Evolutionary conservation across 2,329 filamentous ascomycete genomes (phyloP).

Genomic region (Phyllosticta citribraziliensis): DNA sequence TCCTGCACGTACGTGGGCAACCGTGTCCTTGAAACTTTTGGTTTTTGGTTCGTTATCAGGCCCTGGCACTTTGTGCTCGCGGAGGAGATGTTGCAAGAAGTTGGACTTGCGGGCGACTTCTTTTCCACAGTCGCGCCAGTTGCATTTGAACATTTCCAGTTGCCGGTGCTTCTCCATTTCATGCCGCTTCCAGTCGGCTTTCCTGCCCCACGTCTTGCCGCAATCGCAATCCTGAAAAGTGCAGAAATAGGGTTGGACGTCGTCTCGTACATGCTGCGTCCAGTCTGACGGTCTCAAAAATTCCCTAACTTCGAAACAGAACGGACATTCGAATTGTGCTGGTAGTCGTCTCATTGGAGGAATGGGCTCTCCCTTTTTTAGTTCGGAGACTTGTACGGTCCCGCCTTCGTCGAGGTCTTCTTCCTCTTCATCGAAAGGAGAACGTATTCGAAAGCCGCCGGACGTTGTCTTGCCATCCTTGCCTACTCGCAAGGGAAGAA

Average conservation of each 20-base stretch:
- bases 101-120: slow-evolving; percentile 83
- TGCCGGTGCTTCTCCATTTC: slow-evolving; percentile 88
- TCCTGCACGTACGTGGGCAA: slow-evolving; percentile 34
- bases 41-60: slow-evolving; percentile 58
- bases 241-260: slow-evolving; percentile 87
- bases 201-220: slow-evolving; percentile 86
- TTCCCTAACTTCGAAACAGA: slow-evolving; percentile 78
- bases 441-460: slow-evolving; percentile 45
- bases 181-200: slow-evolving; percentile 91
- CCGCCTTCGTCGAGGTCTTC: slow-evolving; percentile 59
- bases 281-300: slow-evolving; percentile 90
- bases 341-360: slow-evolving; percentile 69
- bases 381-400: slow-evolving; percentile 46
- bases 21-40: slow-evolving; percentile 39
- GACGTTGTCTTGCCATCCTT: slow-evolving; percentile 50
- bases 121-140: slow-evolving; percentile 70
- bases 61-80: slow-evolving; percentile 69
- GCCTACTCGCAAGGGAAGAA: slow-evolving; percentile 51
- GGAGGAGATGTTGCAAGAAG: slow-evolving; percentile 83
- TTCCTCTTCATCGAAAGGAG: slow-evolving; percentile 53
- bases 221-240: slow-evolving; percentile 77
- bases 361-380: slow-evolving; percentile 70
- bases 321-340: slow-evolving; percentile 78
- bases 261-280: slow-evolving; percentile 94
- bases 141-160: slow-evolving; percentile 83